Conservation (phyloP, 2,329 filamentous ascomycete genomes). For the Colletotrichum caudatum region DNA sequence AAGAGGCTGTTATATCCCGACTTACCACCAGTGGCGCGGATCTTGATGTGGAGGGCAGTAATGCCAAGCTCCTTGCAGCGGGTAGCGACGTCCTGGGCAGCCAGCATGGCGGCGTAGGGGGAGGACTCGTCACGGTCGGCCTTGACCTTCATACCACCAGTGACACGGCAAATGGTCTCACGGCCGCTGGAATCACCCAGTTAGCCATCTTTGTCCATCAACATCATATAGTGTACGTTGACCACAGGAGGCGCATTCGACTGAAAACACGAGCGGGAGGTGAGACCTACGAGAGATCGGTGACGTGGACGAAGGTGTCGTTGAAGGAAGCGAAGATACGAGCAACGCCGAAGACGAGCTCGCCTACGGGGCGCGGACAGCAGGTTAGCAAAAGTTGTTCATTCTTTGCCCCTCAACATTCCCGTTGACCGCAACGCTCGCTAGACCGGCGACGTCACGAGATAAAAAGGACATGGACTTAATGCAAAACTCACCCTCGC, state of each 20-base stretch:
- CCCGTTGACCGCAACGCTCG: conserved; percentile 87
- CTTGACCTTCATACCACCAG: conserved; percentile 99
- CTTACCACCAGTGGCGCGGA: conserved; percentile 97
- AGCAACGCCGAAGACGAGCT: conserved; percentile 97
- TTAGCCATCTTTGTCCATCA: conserved; percentile 63
- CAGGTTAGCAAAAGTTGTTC: conserved; percentile 41
- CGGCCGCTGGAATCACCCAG: conserved; percentile 88
- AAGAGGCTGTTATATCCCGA: conserved; percentile 40
- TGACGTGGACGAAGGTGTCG: conserved; percentile 97
- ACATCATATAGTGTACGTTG: conserved; percentile 4
- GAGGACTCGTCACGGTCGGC: conserved; percentile 99
- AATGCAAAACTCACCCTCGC: conserved; percentile 78
- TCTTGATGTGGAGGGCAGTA: conserved; percentile 99
- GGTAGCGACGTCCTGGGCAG: conserved; percentile 95
- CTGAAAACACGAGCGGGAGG: conserved; percentile 18
- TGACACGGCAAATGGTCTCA: conserved; percentile 99
- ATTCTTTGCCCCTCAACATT: not conserved
- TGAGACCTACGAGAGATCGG: conserved; percentile 88
- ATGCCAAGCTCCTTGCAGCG: conserved; percentile 80
- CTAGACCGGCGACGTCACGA: not conserved
- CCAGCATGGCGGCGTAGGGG: conserved; percentile 99
- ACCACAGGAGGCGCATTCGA: not conserved
- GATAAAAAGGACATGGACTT: conserved; percentile 51
- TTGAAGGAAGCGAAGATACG: conserved; percentile 98
- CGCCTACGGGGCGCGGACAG: conserved; percentile 67